Conservation (phyloP, 129 eudicot genomes). For the Flaveria sonorensis region DNA sequence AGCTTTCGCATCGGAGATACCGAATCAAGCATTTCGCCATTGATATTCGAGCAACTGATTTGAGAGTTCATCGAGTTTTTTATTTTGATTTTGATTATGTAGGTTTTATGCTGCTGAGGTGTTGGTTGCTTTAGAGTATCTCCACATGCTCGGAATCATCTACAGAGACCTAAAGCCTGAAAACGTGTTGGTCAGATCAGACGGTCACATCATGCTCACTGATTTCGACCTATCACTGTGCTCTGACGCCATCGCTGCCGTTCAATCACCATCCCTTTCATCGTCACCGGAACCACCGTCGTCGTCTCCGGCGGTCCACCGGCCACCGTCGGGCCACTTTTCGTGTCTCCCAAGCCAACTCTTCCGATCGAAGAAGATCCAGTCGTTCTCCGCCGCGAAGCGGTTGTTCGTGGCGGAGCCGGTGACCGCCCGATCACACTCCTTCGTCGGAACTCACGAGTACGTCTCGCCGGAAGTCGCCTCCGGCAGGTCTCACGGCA, state of each 20-base stretch:
- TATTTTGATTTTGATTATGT: conserved; percentile 16
- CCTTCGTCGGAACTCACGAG: conserved; percentile 95
- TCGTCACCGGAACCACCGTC: conserved; percentile 46
- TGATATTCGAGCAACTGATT: conserved; percentile 25
- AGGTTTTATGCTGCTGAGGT: conserved; percentile 99
- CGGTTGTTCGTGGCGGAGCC: conserved; percentile 93
- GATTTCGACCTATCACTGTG: conserved; percentile 90
- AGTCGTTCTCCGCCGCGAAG: conserved; percentile 42
- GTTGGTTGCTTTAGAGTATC: conserved; percentile 82
- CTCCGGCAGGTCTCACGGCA: conserved; percentile 80
- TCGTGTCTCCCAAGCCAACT: conserved; percentile 69
- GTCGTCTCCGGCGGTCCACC: conserved; percentile 37
- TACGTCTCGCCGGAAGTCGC: conserved; percentile 98
- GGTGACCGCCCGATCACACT: conserved; percentile 76
- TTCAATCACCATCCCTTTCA: conserved; percentile 56
- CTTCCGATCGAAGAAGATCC: conserved; percentile 77
- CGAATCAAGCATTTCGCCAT: conserved; percentile 31
- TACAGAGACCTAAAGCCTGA: conserved; percentile 97
- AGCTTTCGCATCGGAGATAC: conserved; percentile 35
- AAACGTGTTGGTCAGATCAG: conserved; percentile 92
- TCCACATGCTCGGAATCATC: conserved; percentile 92
- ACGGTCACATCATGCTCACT: conserved; percentile 99
- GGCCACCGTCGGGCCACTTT: conserved; percentile 34
- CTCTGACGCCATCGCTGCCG: conserved; percentile 87
- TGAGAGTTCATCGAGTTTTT: neutral